phyloP scores from a whole-genome alignment of 2,329 filamentous ascomycete species.

The Hymenoscyphus salicellus region DNA sequence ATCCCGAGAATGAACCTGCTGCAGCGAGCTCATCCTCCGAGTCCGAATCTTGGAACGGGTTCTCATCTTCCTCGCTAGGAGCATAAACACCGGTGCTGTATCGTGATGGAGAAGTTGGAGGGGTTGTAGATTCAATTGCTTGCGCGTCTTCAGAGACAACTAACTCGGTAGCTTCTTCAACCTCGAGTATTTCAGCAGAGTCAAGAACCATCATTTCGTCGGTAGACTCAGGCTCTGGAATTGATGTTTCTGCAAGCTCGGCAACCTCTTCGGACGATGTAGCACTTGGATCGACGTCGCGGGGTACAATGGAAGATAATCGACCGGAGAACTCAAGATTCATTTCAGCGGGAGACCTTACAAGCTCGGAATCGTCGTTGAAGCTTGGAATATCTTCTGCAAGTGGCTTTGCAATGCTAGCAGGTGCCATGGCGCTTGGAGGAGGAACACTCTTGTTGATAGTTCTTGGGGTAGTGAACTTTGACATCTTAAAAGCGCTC shows the following conservation, averaged over 20 bases:
- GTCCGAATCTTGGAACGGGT: conserved; percentile 48
- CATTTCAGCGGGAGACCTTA: conserved; percentile 13
- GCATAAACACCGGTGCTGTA: conserved; percentile 36
- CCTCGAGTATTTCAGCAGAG: background rate
- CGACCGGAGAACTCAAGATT: conserved; percentile 38
- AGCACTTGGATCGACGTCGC: conserved; percentile 32
- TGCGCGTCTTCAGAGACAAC: conserved; percentile 17
- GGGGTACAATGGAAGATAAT: conserved; percentile 41
- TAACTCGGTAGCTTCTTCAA: conserved; percentile 20
- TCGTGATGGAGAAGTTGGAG: conserved; percentile 25
- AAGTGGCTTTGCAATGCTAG: conserved; percentile 12
- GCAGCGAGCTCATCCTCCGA: conserved; percentile 52
- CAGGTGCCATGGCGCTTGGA: conserved; percentile 24
- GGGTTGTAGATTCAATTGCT: conserved; percentile 23
- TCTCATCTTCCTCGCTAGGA: conserved; percentile 49
- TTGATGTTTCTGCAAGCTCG: conserved; percentile 18
- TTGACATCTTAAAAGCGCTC: conserved; percentile 34
- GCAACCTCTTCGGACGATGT: conserved; percentile 16
- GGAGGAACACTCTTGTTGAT: conserved; percentile 28
- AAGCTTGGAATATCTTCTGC: conserved; percentile 11
- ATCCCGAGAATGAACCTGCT: conserved; percentile 25
- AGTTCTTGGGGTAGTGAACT: conserved; percentile 33
- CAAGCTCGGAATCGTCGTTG: background rate
- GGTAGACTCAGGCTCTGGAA: background rate
- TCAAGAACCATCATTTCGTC: conserved; percentile 16